Conservation (phyloP, 345 rosid genomes). For the Streptanthus diversifolius region DNA sequence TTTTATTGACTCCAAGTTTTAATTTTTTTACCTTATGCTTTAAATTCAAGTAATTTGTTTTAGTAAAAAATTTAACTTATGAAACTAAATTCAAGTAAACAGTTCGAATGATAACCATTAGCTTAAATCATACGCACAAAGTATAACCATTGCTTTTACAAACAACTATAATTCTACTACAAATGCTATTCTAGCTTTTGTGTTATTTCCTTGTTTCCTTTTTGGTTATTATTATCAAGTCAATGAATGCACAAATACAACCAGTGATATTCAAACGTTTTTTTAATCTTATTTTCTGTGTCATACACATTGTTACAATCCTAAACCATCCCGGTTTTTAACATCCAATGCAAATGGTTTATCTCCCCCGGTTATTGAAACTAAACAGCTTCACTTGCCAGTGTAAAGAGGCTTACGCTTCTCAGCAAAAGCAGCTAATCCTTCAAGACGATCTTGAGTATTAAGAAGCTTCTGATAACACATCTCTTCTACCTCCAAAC, state of each 20-base stretch:
- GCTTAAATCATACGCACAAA: conserved; percentile 15
- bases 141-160: neutral
- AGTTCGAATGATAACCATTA: too few species aligned
- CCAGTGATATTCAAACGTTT: neutral
- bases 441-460: conserved; percentile 81
- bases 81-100: too few species aligned
- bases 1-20: neutral
- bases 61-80: too few species aligned
- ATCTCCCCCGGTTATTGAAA: neutral
- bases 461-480: conserved; percentile 57
- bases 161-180: neutral
- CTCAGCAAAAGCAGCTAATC: conserved; percentile 87
- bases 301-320: neutral
- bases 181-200: neutral
- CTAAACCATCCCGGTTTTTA: conserved; percentile 9
- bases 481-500: conserved; percentile 69
- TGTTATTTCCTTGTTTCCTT: neutral
- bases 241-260: conserved; percentile 10
- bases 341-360: neutral
- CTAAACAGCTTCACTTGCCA: conserved; percentile 37
- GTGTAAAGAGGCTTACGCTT: conserved; percentile 70
- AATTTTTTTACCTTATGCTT: neutral
- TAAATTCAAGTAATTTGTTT: neutral
- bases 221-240: neutral
- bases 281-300: neutral